Base-by-base conservation (phyloP, 495 filamentous ascomycete genomes). In the Penicillium diatomitis region DNA sequence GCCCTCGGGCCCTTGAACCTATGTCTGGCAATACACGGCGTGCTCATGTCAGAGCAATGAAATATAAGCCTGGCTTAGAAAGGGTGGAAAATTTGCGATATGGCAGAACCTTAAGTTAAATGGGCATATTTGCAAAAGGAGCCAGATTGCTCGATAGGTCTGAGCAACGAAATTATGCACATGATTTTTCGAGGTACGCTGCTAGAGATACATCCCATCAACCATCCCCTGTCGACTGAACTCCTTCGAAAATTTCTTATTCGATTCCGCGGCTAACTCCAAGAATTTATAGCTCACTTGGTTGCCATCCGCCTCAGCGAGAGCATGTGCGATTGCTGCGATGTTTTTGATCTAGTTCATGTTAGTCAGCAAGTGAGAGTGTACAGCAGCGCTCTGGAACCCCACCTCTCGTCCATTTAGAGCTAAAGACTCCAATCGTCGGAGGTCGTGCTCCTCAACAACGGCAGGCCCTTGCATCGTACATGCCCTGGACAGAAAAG, bases 401-500 rank as follows among this genome's bases (percentile, higher is more conserved):
- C n/a, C n/a, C n/a, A n/a, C n/a, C n/a, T n/a, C n/a, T n/a, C n/a
- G n/a, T n/a, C n/a, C n/a, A n/a, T n/a, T n/a, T n/a, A n/a, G n/a
- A n/a, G n/a, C n/a, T n/a, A n/a, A n/a, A n/a, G n/a, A n/a, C n/a
- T n/a, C n/a, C n/a, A n/a, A n/a, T 32, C 35, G 46, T 31, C 43
- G 49, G 30, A 62, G 45, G 0, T 64, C 52, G 6, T 53, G 7
- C 41, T 49, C 36, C 32, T 54, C 46, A 38, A 60, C 11, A 0
- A 57, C 20, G 12, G 58, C 38, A 49, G 55, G 47, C 31, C 57
- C 57, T 48, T 54, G 41, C 10, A 51, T 29, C 4, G 38, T 41
- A 41, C 7, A 9, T 41, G 38, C 38, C 20, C 10, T 41, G 20
- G 38, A 6, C 38, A 41, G 38, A 10, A 41, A 41, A 41, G 20